These are phyloP conservation scores for Cyberlindnera misumaiensis DNA, from an alignment of 805 yeast genomes.

Conservation along the genomic window DNA sequence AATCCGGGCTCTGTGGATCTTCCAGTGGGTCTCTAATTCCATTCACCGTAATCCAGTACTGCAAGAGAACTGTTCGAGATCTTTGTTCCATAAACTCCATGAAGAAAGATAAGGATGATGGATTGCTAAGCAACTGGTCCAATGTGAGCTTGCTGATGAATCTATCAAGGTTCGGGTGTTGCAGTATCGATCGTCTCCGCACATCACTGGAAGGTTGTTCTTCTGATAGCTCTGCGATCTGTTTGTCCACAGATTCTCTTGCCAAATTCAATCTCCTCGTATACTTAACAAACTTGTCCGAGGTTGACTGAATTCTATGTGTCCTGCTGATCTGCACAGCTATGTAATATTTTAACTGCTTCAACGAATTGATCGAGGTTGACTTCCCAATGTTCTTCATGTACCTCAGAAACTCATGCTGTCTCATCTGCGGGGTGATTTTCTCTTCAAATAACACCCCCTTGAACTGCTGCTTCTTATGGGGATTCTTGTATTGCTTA, in stretches of 20 bases:
- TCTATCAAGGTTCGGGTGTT: slow-evolving; percentile 16
- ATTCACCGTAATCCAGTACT: slow-evolving; percentile 64
- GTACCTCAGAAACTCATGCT: slow-evolving; percentile 34
- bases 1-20: slow-evolving; percentile 27
- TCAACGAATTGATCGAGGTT: slow-evolving; percentile 35
- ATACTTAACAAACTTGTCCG: slow-evolving; percentile 22
- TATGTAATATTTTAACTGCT: slow-evolving; percentile 41
- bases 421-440: slow-evolving; percentile 34
- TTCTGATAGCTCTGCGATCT: slow-evolving; percentile 21
- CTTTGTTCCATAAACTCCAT: slow-evolving; percentile 51
- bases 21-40: slow-evolving; percentile 66
- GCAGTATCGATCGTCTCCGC: slow-evolving; percentile 4
- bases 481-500: slow-evolving; percentile 42
- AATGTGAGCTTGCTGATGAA: slow-evolving; percentile 28
- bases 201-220: background rate
- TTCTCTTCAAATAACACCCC: slow-evolving; percentile 25
- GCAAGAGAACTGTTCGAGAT: slow-evolving; percentile 38
- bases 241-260: slow-evolving; percentile 24
- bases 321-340: slow-evolving; percentile 41
- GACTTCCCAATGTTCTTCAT: slow-evolving; percentile 28
- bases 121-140: slow-evolving; percentile 39
- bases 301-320: slow-evolving; percentile 23
- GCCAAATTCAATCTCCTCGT: slow-evolving; percentile 27
- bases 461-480: slow-evolving; percentile 4
- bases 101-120: slow-evolving; percentile 41